Evolutionary conservation across 2,329 filamentous ascomycete genomes (phyloP).

Genomic region (Cadophora sp.): DNA sequence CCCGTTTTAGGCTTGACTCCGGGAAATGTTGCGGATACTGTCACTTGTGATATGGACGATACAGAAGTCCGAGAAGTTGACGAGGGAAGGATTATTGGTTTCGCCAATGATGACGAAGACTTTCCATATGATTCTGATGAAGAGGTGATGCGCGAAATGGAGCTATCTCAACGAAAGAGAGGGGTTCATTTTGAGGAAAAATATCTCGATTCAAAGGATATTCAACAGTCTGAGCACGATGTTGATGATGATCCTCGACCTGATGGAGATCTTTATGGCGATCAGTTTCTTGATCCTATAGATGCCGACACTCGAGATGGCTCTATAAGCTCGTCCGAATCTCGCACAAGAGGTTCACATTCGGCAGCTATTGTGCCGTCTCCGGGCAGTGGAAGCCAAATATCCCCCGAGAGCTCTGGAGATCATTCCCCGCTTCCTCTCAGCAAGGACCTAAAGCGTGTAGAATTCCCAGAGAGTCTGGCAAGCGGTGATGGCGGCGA

Average conservation of each 20-base stretch:
- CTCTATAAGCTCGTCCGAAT: neutral
- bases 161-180: conserved; percentile 40
- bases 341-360: neutral
- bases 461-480: neutral
- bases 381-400: neutral
- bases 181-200: conserved; percentile 35
- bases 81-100: conserved; percentile 61
- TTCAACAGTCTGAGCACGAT: conserved; percentile 23
- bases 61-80: conserved; percentile 59
- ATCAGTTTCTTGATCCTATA: conserved; percentile 26
- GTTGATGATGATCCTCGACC: conserved; percentile 23
- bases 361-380: neutral
- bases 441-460: neutral
- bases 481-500: neutral
- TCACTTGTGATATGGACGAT: conserved; percentile 28
- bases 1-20: conserved; percentile 51
- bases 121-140: conserved; percentile 61
- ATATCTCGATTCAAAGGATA: conserved; percentile 21
- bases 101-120: conserved; percentile 52
- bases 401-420: too few relatives aligned
- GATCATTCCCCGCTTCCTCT: neutral
- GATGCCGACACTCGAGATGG: neutral
- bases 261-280: conserved; percentile 19
- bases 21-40: conserved; percentile 11
- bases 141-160: conserved; percentile 49